These are phyloP conservation scores for Globisporangium orthogonon DNA, from an alignment of 352 stramenopile species.

Conservation along the genomic window DNA sequence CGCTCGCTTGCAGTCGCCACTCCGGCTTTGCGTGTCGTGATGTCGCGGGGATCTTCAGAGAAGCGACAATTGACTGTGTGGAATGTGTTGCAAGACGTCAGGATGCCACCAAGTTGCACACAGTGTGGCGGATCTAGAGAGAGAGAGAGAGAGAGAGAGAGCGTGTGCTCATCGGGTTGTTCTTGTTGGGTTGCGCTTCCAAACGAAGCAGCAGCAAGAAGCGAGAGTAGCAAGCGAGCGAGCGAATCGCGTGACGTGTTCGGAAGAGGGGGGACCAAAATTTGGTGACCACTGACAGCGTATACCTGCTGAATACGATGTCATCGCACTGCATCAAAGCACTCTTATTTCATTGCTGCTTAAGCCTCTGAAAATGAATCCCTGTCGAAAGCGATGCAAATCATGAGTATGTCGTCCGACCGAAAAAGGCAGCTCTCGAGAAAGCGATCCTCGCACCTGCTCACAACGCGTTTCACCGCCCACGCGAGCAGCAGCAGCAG, in stretches of 20 bases:
- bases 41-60: neutral
- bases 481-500: neutral
- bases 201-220: neutral
- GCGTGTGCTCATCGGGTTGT: too few relatives aligned
- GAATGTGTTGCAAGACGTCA: too few relatives aligned
- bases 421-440: neutral
- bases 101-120: too few relatives aligned
- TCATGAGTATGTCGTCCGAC: neutral
- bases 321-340: neutral
- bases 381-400: neutral
- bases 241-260: neutral
- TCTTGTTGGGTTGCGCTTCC: neutral
- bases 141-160: neutral
- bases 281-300: neutral
- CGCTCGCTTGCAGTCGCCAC: conserved; percentile 1
- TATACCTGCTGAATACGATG: neutral
- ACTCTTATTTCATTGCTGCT: too few relatives aligned
- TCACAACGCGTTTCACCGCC: neutral
- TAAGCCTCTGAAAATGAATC: neutral
- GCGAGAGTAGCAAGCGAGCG: neutral
- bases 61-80: neutral
- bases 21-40: conserved; percentile 2
- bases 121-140: too few relatives aligned
- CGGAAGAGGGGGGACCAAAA: neutral
- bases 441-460: neutral